Evolutionary conservation across 2,329 filamentous ascomycete genomes (phyloP).

Genomic region (Venturia nashicola): DNA sequence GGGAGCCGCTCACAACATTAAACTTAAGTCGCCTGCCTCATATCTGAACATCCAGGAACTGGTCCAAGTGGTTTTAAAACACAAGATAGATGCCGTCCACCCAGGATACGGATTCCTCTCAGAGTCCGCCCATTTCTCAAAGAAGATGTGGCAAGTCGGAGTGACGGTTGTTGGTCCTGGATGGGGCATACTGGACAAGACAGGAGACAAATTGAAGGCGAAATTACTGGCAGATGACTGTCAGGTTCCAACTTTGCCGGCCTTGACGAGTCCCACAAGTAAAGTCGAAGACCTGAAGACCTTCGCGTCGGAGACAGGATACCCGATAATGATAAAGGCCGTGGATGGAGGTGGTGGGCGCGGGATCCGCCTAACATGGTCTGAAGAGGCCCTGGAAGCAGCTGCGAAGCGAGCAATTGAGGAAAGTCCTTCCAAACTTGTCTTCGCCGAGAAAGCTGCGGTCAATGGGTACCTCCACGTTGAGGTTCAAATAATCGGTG

Average conservation of each 20-base stretch:
- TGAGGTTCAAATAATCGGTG: constrained; percentile 49
- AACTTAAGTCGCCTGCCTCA: constrained; percentile 36
- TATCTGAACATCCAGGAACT: constrained; percentile 42
- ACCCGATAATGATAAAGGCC: constrained; percentile 51
- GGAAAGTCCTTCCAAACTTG: constrained; percentile 45
- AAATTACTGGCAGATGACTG: constrained; percentile 39
- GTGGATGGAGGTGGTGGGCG: constrained; percentile 50
- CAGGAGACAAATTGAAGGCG: constrained; percentile 44
- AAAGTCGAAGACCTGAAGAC: constrained; percentile 28
- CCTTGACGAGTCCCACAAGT: constrained; percentile 32
- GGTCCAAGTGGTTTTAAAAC: constrained; percentile 33
- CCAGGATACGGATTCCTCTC: constrained; percentile 53
- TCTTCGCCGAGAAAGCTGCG: constrained; percentile 51
- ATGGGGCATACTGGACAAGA: constrained; percentile 43
- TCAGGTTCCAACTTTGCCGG: constrained; percentile 39
- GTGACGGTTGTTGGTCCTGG: constrained; percentile 43
- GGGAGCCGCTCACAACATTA: constrained; percentile 38
- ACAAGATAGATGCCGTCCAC: constrained; percentile 44
- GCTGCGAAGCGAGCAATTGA: constrained; percentile 39
- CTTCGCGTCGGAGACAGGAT: constrained; percentile 48
- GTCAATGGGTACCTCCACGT: constrained; percentile 47
- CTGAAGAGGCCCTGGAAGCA: constrained; percentile 31
- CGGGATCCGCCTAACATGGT: constrained; percentile 43
- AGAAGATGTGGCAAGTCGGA: constrained; percentile 34
- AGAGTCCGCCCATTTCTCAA: constrained; percentile 40